Base-by-base conservation (phyloP, 2,329 filamentous ascomycete genomes). In the Penicillium paneum region DNA sequence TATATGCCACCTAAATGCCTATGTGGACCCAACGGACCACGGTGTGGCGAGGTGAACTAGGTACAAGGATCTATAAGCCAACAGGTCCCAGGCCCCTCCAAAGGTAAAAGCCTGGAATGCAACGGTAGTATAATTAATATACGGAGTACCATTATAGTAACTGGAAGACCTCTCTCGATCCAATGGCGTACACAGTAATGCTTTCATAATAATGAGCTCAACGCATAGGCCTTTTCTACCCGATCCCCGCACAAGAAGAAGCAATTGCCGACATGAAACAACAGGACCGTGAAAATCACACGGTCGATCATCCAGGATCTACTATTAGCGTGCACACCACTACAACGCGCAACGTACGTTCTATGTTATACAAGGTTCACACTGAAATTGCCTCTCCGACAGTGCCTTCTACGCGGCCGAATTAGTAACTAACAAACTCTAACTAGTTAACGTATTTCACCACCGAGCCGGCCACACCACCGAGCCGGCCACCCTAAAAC, bases 41-140 rank as follows among this genome's bases (percentile, higher is more conserved):
- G 8, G 32, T 8, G 35, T 24, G 35, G 43, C 31, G 11, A 41
- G 26, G 26, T 15, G 21, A 24, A n/a, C n/a, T 8, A 11, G 21
- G 21, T 39, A 38, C 41, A 47, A 32, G 49, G 42, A 40, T 52
- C 38, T 47, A 15, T 47, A 47, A 39, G 26, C 40, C 40, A 31
- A 24, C 40, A 19, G 13, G 15, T 3, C 13, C 45, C n/a, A 36
- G 34, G 7, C 19, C n/a, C 29, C 36, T 38, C 21, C 8, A 26
- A 19, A 49, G 24, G 46, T 31, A 41, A 49, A 24, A 41, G 13
- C 35, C 15, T 42, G 13, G 44, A 42, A 64, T 62, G 61, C 53
- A 61, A 62, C 61, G 42, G 61, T 64, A 38, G 39, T 51, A 61
- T 62, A 58, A 64, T 63, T 62, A 58, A 64, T 63, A 58, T 61